Conservation (phyloP, 2,329 filamentous ascomycete species). For the Microsporum ferrugineum region DNA sequence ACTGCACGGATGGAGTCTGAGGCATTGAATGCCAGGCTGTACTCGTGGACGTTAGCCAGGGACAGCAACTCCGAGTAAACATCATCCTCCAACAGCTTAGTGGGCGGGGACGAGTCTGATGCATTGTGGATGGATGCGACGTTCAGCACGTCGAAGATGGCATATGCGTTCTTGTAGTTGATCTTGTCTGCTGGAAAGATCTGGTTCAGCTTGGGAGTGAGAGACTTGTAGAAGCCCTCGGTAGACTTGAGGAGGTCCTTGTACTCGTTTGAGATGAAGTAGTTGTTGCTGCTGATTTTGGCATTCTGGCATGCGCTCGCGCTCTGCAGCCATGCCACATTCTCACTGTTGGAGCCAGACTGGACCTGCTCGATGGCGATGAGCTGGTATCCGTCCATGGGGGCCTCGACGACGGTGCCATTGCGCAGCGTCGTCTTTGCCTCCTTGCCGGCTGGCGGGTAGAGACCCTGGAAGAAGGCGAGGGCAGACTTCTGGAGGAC, state of each 20-base stretch:
- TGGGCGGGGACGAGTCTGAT: constrained; percentile 45
- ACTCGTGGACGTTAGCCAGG: constrained; percentile 73
- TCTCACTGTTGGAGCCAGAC: constrained; percentile 49
- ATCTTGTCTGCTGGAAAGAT: constrained; percentile 41
- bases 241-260: constrained; percentile 38
- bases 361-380: constrained; percentile 58
- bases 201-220: constrained; percentile 43
- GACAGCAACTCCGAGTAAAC: constrained; percentile 53
- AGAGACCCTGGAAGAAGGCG: constrained; percentile 74
- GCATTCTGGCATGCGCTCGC: constrained; percentile 46
- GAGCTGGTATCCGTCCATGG: constrained; percentile 72
- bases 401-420: constrained; percentile 52
- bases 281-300: constrained; percentile 47
- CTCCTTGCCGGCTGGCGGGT: constrained; percentile 57
- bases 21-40: constrained; percentile 67
- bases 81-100: constrained; percentile 47
- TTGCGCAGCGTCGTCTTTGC: constrained; percentile 57
- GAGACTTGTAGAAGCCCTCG: constrained; percentile 41
- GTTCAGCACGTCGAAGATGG: constrained; percentile 55
- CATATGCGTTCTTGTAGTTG: constrained; percentile 53
- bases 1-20: constrained; percentile 38
- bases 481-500: constrained; percentile 71
- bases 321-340: constrained; percentile 48
- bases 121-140: constrained; percentile 52
- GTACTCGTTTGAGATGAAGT: constrained; percentile 44